Percentiles rank a stretch among this genome's conserved stretches.
phyloP scores from a whole-genome alignment of 495 filamentous ascomycete genomes.

The Penicillium nucicola region DNA sequence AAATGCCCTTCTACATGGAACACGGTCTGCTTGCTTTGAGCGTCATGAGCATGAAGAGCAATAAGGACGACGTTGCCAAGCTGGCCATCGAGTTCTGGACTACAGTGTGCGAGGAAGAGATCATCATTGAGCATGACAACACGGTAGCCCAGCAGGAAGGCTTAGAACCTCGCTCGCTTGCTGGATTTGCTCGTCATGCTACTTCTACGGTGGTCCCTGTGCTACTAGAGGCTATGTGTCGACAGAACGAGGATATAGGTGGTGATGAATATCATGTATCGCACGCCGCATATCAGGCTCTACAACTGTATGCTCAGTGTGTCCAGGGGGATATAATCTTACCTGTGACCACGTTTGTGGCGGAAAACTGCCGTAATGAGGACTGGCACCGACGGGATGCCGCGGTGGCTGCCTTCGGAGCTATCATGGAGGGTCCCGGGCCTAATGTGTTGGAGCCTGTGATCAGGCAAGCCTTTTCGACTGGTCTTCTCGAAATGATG shows the following conservation, averaged over 20 bases:
- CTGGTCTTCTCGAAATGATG: slow-evolving; percentile 94
- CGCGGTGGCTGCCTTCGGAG: slow-evolving; percentile 93
- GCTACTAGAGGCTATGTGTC: slow-evolving; percentile 80
- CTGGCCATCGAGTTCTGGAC: slow-evolving; percentile 99
- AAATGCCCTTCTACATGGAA: slow-evolving; percentile 99
- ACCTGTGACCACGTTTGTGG: slow-evolving; percentile 84
- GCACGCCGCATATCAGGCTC: slow-evolving; percentile 92
- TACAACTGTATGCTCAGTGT: slow-evolving; percentile 91
- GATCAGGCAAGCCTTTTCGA: slow-evolving; percentile 82
- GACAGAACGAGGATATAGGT: slow-evolving; percentile 93
- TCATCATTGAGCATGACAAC: slow-evolving; percentile 96
- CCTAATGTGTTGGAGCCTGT: slow-evolving; percentile 83
- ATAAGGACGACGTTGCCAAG: slow-evolving; percentile 96
- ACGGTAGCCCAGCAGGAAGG: slow-evolving; percentile 66
- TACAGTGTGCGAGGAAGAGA: slow-evolving; percentile 97
- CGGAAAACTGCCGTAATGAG: slow-evolving; percentile 80
- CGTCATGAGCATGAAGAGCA: slow-evolving; percentile 97
- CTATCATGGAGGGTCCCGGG: slow-evolving; percentile 97
- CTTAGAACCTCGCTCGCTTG: slow-evolving; percentile 77
- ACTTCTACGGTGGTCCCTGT: slow-evolving; percentile 90
- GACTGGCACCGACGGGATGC: slow-evolving; percentile 94
- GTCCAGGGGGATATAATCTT: slow-evolving; percentile 76
- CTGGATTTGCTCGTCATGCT: slow-evolving; percentile 87
- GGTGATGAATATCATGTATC: slow-evolving; percentile 98
- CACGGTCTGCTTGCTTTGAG: slow-evolving; percentile 97